A percentile compares a stretch with the other conserved stretches of the same genome.
Evolutionary conservation across 441 rosid genomes (phyloP).

Genomic region (Jatropha multifida): DNA sequence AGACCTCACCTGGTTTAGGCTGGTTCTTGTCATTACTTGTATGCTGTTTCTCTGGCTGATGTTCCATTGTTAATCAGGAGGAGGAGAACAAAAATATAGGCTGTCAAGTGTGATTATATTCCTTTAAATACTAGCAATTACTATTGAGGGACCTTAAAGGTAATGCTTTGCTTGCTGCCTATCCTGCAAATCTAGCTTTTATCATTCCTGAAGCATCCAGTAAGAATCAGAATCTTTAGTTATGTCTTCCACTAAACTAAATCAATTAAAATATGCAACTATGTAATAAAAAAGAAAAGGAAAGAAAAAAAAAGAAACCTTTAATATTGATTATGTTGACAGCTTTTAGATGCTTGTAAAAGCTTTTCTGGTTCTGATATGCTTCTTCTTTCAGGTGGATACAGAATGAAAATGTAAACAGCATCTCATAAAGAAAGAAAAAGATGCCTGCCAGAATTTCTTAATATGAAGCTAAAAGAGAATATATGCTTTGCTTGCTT

Average conservation of each 20-base stretch:
- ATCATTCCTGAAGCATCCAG: constrained; percentile 1
- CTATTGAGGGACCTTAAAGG: neutral
- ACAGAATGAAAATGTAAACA: neutral
- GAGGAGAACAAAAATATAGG: neutral
- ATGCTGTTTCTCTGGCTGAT: constrained; percentile 3
- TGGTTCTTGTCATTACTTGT: neutral
- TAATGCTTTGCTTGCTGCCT: neutral
- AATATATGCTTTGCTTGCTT: neutral
- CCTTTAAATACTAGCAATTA: neutral
- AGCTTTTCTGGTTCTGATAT: neutral
- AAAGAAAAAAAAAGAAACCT: neutral
- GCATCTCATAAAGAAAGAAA: neutral
- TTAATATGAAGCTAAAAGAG: neutral
- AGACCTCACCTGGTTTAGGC: neutral
- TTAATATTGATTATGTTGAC: neutral
- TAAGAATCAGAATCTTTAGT: constrained; percentile 6
- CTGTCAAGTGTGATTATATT: neutral
- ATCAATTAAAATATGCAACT: neutral
- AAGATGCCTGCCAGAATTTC: neutral
- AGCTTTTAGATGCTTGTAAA: neutral
- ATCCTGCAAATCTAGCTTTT: neutral
- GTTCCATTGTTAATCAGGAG: neutral
- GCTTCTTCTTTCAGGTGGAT: neutral
- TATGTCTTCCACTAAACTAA: neutral
- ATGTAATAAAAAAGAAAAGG: neutral